A percentile compares a stretch with the other conserved stretches of the same genome.
Evolutionary conservation across 2,329 filamentous ascomycete genomes (phyloP).

Genomic region (Epichloe gansuensis): DNA sequence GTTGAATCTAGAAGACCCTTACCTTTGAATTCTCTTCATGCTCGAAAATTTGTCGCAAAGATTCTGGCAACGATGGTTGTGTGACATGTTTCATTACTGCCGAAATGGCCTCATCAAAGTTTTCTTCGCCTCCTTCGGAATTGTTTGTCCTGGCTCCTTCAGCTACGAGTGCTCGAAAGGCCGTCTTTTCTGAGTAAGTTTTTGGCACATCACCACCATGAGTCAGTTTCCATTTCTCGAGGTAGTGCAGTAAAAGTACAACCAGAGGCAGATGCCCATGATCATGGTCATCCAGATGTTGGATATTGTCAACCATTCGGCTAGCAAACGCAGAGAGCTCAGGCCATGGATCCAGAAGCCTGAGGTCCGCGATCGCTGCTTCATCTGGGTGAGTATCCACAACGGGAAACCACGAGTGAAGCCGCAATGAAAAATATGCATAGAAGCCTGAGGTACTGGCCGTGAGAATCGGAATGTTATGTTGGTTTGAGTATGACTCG

Average conservation of each 20-base stretch:
- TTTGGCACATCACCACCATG: conserved; percentile 59
- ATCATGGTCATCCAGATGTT: conserved; percentile 60
- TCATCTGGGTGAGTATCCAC: conserved; percentile 93
- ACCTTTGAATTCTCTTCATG: conserved; percentile 41
- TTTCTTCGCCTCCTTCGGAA: conserved; percentile 83
- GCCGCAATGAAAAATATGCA: conserved; percentile 68
- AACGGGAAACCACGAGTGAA: conserved; percentile 75
- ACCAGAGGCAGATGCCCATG: conserved; percentile 90
- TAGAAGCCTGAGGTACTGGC: conserved; percentile 89
- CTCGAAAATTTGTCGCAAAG: conserved; percentile 67
- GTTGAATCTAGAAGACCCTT: conserved; percentile 25
- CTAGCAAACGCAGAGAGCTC: conserved; percentile 59
- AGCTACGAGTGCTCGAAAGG: conserved; percentile 62
- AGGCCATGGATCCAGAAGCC: conserved; percentile 75
- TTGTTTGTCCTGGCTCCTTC: conserved; percentile 57
- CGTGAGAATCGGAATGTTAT: conserved; percentile 64
- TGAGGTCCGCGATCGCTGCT: conserved; percentile 71
- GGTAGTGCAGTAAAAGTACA: conserved; percentile 67
- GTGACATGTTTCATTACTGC: conserved; percentile 84
- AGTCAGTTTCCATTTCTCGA: conserved; percentile 64
- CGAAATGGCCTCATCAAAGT: conserved; percentile 83
- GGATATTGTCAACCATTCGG: conserved; percentile 56
- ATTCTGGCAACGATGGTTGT: conserved; percentile 51
- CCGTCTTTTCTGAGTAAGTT: conserved; percentile 74
- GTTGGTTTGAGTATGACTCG: conserved; percentile 34